Percentiles rank a stretch among this genome's conserved stretches.
Conservation (phyloP, 2,329 filamentous ascomycete species). For the Talaromyces sp. region DNA sequence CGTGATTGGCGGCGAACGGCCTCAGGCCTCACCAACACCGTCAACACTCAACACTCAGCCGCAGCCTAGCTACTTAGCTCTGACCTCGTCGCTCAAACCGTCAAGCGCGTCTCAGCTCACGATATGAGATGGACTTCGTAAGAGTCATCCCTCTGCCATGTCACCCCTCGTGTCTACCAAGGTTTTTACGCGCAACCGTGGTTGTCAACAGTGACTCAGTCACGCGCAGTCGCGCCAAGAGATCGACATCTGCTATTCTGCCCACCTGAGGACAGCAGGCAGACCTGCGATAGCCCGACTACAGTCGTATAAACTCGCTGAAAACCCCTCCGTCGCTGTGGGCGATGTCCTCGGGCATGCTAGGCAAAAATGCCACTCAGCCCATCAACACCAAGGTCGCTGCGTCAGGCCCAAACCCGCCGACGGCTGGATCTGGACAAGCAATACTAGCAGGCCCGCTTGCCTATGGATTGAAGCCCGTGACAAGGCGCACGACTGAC, state of each 20-base stretch:
- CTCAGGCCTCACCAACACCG: no score
- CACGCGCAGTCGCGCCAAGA: conserved; percentile 6
- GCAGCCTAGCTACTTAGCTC: not conserved
- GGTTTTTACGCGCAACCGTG: not conserved
- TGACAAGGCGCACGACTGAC: conserved; percentile 15
- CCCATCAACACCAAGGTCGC: not conserved
- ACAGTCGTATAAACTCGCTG: not conserved
- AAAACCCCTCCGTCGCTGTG: not conserved
- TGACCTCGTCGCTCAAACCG: not conserved
- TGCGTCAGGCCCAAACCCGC: not conserved
- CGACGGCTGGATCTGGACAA: not conserved
- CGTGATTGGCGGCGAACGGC: conserved; percentile 4
- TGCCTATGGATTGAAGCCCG: not conserved
- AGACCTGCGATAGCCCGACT: not conserved
- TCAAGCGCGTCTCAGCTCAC: not conserved
- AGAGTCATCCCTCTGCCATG: not conserved
- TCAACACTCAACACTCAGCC: conserved; percentile 5
- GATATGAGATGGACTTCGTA: not conserved
- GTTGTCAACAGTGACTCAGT: conserved; percentile 3
- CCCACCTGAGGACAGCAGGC: not conserved
- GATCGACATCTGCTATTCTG: conserved; percentile 6
- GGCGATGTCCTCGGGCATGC: not conserved
- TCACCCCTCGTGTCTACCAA: not conserved
- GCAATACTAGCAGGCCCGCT: not conserved
- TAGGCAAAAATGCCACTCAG: not conserved